Conservation (phyloP, 305 asterid genomes). For the Petunia hybrid region DNA sequence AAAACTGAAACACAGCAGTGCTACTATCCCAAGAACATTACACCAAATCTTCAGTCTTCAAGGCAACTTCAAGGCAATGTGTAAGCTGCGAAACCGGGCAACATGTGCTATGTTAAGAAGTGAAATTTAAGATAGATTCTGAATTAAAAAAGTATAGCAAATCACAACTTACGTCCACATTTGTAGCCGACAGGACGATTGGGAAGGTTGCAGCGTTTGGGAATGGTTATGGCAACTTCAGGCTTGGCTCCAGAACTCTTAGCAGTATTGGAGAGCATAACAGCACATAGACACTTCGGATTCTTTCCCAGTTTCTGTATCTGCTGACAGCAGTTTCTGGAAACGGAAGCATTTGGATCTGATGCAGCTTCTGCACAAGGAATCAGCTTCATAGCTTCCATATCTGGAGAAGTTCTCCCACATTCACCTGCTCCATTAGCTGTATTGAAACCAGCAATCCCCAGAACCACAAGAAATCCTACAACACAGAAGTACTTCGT, state of each 20-base stretch:
- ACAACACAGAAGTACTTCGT: conserved; percentile 23
- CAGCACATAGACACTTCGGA: conserved; percentile 36
- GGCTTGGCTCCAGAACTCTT: conserved; percentile 37
- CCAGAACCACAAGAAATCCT: conserved; percentile 19
- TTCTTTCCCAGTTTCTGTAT: conserved; percentile 38
- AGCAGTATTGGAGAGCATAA: conserved; percentile 34
- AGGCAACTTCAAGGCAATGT: conserved; percentile 42
- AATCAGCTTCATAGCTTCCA: conserved; percentile 38
- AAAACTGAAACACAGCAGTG: neutral
- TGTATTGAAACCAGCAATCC: neutral
- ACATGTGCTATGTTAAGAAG: neutral
- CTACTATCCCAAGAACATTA: neutral
- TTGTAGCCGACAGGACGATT: conserved; percentile 37
- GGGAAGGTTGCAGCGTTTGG: conserved; percentile 37
- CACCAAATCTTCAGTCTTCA: conserved; percentile 32
- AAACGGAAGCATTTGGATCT: conserved; percentile 18
- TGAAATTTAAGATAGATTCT: neutral
- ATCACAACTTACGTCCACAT: conserved; percentile 37
- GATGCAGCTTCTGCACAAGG: conserved; percentile 39
- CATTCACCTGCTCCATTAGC: conserved; percentile 30
- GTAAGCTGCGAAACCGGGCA: conserved; percentile 43
- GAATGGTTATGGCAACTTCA: conserved; percentile 34
- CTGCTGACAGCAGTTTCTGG: conserved; percentile 28
- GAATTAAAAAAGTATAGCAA: neutral
- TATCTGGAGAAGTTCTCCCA: conserved; percentile 34